phyloP scores from a whole-genome alignment of 2,329 filamentous ascomycete species.

The Calycina herbarum region DNA sequence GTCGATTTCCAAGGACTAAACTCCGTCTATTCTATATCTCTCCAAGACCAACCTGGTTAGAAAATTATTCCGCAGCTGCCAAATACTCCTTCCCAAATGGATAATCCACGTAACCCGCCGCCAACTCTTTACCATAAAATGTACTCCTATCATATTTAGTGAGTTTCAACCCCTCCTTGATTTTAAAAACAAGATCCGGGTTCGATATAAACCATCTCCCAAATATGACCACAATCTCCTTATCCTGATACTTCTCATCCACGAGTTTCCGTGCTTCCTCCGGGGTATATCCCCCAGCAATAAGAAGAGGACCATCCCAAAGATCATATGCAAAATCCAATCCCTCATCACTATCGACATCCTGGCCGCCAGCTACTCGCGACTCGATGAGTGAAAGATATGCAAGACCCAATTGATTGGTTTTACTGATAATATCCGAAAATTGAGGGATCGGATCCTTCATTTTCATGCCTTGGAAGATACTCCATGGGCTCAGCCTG shows the following conservation, averaged over 20 bases:
- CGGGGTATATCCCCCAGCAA: constrained; percentile 48
- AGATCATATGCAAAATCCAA: constrained; percentile 47
- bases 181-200: constrained; percentile 28
- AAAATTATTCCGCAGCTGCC: too few relatives aligned
- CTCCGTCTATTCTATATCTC: too few relatives aligned
- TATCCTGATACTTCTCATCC: constrained; percentile 38
- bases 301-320: constrained; percentile 46
- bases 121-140: too few relatives aligned
- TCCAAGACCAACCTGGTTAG: too few relatives aligned
- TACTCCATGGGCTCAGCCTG: constrained; percentile 59
- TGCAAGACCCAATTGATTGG: constrained; percentile 54
- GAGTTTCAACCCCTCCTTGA: not conserved
- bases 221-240: constrained; percentile 43
- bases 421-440: constrained; percentile 52
- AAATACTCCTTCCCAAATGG: too few relatives aligned
- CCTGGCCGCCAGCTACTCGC: constrained; percentile 34
- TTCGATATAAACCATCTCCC: constrained; percentile 49
- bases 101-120: too few relatives aligned
- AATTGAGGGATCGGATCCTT: constrained; percentile 64
- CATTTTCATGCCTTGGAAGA: constrained; percentile 66
- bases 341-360: constrained; percentile 40
- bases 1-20: too few relatives aligned
- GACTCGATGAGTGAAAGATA: constrained; percentile 65
- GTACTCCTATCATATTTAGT: constrained; percentile 30
- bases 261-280: constrained; percentile 42